Conservation (phyloP, 2,329 filamentous ascomycete genomes). For the Aspergillus oerlinghausenensis region DNA sequence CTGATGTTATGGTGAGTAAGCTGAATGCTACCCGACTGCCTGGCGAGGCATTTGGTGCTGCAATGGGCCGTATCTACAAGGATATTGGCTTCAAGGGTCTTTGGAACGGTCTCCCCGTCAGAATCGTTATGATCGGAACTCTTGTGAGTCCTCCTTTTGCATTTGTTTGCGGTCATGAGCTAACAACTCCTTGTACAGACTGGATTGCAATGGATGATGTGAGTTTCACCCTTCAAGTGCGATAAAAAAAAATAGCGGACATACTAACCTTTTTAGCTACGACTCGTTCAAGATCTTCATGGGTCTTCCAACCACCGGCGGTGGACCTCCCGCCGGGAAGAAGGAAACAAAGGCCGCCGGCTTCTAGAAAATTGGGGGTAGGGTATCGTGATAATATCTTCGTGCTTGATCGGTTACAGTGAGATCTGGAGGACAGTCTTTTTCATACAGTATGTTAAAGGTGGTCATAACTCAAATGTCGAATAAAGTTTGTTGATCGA, state of each 20-base stretch:
- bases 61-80: slow-evolving; percentile 74
- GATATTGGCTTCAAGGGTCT: slow-evolving; percentile 84
- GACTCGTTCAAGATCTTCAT: slow-evolving; percentile 89
- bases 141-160: slow-evolving; percentile 35
- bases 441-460: background rate
- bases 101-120: slow-evolving; percentile 83
- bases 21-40: slow-evolving; percentile 72
- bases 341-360: slow-evolving; percentile 22
- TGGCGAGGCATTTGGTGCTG: slow-evolving; percentile 72
- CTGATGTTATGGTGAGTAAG: slow-evolving; percentile 90
- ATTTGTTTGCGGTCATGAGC: slow-evolving; percentile 1
- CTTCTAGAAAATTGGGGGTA: background rate
- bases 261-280: slow-evolving; percentile 33
- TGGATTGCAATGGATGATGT: slow-evolving; percentile 91
- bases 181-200: slow-evolving; percentile 44
- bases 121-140: slow-evolving; percentile 85
- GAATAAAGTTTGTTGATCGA: background rate
- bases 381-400: background rate
- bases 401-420: background rate
- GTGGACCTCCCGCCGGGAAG: slow-evolving; percentile 52
- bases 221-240: slow-evolving; percentile 43
- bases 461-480: background rate
- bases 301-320: slow-evolving; percentile 79
- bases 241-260: too few species aligned
- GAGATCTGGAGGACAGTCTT: background rate